Base-by-base conservation (phyloP, 2,329 filamentous ascomycete genomes). In the Apiospora hydei region DNA sequence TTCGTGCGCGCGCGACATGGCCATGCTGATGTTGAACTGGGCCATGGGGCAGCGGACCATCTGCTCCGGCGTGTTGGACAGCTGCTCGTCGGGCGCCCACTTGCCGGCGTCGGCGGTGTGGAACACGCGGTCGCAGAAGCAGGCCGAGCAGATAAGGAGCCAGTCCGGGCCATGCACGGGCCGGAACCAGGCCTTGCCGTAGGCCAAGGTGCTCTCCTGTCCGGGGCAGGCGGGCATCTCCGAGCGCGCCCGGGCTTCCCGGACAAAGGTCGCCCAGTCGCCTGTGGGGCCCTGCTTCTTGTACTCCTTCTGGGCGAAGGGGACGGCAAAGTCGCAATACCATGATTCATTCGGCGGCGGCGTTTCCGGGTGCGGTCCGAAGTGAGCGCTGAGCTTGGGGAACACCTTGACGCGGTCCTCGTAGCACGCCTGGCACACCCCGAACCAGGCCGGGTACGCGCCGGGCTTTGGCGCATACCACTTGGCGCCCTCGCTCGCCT, bases 91-190 rank as follows among this genome's bases (percentile, higher is more conserved):
- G 66, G 71, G 73, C 69, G 44, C 71, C 72, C 71, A 81, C 69
- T 74, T 78, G 43, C 69, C 64, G 18, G 79, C 79, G 10, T 83
- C 79, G 2, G 76, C 76, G 0, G 80, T 79, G 49, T 75, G 76
- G 43, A 77, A 70, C 26, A 84, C 77, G 24, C 80, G 78, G 74
- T 85, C 83, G 70, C 75, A 78, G 72, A 80, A 84, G 72, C 84
- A 85, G 0, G 81, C 78, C 7, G 74, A 76, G 69, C 83, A 85
- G 16, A 83, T 73, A 0, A 82, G 74, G 0, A 83, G 73, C 3
- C 75, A 76, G 0, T 67, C 61, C 0, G 77, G 78, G 0, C 78
- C 75, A 0, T 73, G 73, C 26, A 67, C 71, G 6, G 81, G 79
- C 4, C 78, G 74, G 72, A 80, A 83, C 83, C 82, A 84, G 5